Evolutionary conservation across 2,329 filamentous ascomycete genomes (phyloP).

Genomic region (Lojkania enalia): DNA sequence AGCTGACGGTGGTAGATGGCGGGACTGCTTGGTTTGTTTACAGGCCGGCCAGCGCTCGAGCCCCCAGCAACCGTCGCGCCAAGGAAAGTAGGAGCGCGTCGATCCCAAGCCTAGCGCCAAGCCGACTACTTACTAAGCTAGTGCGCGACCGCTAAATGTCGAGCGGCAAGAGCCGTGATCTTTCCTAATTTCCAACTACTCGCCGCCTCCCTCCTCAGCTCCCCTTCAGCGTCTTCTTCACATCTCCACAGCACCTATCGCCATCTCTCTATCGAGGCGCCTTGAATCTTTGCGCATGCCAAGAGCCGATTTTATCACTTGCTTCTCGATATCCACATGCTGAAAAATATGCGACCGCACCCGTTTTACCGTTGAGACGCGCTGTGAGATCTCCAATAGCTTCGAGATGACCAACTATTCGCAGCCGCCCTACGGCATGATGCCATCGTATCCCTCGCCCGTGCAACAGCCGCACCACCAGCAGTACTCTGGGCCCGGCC

Average conservation of each 20-base stretch:
- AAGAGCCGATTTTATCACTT: too few species aligned
- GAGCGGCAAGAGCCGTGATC: too few species aligned
- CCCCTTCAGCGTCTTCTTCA: too few species aligned
- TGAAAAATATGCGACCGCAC: too few species aligned
- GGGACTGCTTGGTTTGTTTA: conserved; percentile 23
- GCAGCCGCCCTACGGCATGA: conserved; percentile 28
- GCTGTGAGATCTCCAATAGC: conserved; percentile 3
- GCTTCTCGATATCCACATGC: too few species aligned
- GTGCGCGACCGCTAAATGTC: background rate
- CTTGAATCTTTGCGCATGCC: too few species aligned
- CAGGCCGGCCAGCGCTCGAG: conserved; percentile 15
- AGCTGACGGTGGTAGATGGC: background rate
- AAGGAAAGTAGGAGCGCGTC: background rate
- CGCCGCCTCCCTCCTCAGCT: too few species aligned
- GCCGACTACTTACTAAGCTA: too few species aligned
- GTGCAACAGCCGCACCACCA: conserved; percentile 11
- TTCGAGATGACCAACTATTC: conserved; percentile 37
- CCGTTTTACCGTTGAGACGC: conserved; percentile 6
- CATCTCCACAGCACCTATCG: too few species aligned
- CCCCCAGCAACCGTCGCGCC: conserved; percentile 16
- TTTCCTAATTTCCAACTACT: too few species aligned
- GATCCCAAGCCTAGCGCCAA: too few species aligned
- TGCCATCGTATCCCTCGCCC: conserved; percentile 23
- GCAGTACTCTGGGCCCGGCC: conserved; percentile 10
- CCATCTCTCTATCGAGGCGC: too few species aligned